These are phyloP conservation scores for Bathelium albidoporum DNA, from an alignment of 495 filamentous ascomycete genomes.

Conservation along the genomic window DNA sequence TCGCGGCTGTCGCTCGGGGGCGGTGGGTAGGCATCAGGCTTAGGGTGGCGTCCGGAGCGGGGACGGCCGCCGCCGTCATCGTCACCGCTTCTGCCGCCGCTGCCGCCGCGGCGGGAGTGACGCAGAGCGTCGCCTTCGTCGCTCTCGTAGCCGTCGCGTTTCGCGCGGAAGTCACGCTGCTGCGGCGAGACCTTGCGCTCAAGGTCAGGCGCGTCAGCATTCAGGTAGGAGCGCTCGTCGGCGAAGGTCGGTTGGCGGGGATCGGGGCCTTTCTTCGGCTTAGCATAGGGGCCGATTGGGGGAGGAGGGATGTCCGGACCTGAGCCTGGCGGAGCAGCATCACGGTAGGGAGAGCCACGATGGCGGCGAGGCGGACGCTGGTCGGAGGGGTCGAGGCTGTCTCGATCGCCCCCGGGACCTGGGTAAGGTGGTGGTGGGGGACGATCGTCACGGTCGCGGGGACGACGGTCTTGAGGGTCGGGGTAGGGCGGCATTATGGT, in stretches of 20 bases:
- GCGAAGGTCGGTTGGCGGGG: constrained; percentile 15
- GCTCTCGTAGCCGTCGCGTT: constrained; percentile 21
- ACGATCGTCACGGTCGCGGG: constrained; percentile 4
- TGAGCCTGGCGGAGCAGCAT: constrained; percentile 1
- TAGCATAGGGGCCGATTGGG: constrained; percentile 15
- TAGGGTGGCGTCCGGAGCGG: neutral
- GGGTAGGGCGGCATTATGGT: neutral
- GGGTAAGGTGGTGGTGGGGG: constrained; percentile 6
- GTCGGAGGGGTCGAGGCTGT: constrained; percentile 6
- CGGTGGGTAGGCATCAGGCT: neutral
- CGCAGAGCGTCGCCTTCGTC: constrained; percentile 21
- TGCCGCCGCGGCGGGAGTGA: no score
- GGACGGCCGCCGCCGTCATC: constrained; percentile 6
- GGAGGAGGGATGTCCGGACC: constrained; percentile 14
- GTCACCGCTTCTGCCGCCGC: no score
- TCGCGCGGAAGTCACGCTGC: constrained; percentile 21
- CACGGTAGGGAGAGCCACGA: neutral
- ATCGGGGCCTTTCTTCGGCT: constrained; percentile 6
- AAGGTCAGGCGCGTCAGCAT: constrained; percentile 17
- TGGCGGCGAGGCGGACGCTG: neutral
- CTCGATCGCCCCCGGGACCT: constrained; percentile 3
- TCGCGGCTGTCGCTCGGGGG: neutral
- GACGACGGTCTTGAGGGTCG: constrained; percentile 7
- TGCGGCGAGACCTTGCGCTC: constrained; percentile 15
- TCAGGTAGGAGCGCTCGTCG: constrained; percentile 22